Percentiles rank a stretch among this genome's conserved stretches.
phyloP scores from a whole-genome alignment of 192 early-diverging fungal genomes.

The Linnemannia exigua region DNA sequence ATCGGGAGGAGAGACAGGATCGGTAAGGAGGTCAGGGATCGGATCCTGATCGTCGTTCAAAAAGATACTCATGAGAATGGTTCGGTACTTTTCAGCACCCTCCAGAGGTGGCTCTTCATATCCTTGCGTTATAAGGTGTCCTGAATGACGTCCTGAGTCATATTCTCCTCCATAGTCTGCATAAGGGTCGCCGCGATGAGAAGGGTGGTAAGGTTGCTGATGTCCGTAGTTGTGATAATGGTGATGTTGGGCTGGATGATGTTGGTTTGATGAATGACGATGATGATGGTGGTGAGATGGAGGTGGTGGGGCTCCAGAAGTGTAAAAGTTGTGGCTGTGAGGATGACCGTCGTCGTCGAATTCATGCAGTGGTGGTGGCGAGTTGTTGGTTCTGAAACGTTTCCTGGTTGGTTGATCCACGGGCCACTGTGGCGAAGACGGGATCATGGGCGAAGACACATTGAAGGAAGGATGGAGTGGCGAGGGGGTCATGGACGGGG shows the following conservation, averaged over 20 bases:
- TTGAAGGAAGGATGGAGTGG: conserved; percentile 51
- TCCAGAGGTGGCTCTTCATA: conserved; percentile 35
- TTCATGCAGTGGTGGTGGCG: conserved; percentile 35
- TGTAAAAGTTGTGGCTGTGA: conserved; percentile 11
- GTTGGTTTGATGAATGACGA: conserved; percentile 5
- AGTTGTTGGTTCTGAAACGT: conserved; percentile 37
- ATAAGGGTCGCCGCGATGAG: conserved; percentile 18
- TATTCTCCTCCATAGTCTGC: not conserved
- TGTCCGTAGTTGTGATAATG: conserved; percentile 3
- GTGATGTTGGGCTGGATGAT: not conserved
- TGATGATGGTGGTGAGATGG: conserved; percentile 10
- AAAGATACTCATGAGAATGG: conserved; percentile 89
- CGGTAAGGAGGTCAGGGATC: conserved; percentile 68
- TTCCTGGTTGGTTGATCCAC: conserved; percentile 43
- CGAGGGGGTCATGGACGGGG: conserved; percentile 40
- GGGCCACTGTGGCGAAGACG: conserved; percentile 47
- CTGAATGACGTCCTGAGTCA: conserved; percentile 5
- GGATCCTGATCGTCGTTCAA: conserved; percentile 78
- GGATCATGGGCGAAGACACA: conserved; percentile 40
- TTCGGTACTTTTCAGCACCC: conserved; percentile 73
- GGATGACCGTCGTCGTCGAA: conserved; percentile 34
- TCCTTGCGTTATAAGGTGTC: not conserved
- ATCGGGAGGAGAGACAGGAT: conserved; percentile 57
- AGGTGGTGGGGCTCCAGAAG: not conserved
- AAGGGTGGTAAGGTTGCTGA: not conserved